Base-by-base conservation (phyloP, 2,329 filamentous ascomycete species). In the Lecanicillium sp. region DNA sequence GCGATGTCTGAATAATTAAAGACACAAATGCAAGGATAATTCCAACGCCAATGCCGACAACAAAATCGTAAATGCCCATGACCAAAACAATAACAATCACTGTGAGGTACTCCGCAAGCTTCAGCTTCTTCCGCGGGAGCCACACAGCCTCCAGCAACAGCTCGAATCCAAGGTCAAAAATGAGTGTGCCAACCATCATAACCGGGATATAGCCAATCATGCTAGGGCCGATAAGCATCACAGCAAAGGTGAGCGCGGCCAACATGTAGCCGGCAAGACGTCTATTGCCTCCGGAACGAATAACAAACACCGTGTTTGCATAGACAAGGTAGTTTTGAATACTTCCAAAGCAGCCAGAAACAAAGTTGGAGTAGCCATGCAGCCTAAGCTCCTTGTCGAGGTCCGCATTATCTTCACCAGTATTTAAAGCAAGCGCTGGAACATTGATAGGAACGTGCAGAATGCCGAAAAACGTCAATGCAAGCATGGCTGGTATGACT, bases 381-480 rank as follows among this genome's bases (percentile, higher is more conserved):
- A 94, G 80, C 53, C 89, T 87, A 16, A 98, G 70, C 58, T 98
- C 92, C 45, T 85, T 79, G 55, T 98, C 87, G 35, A 98, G 77
- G 55, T 94, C 81, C 20, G 94, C 75, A 54, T 96, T 85, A 55
- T 98, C 92, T 59, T 96, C 89, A 31, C 88, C 87, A 4, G 85
- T 86, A 22, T 87, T 88, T 35, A 95, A 82, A 0, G 87, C 92
- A 42, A 98, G 66, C 3, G 92, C 92, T 3, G 92, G 92, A 4
- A 98, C 89, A 52, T 98, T 98, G 63, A 98, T 98, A 0, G 92
- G 92, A 3, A 98, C 92, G 56, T 98, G 92, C 3, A 98, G 74
- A 40, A 98, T 83, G 37, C 92, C 92, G 52, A 98, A 98, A 67
- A 98, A 98, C 0, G 92, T 96, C 44, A 98, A 66, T 0, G 92